These are phyloP conservation scores for Boletus rubroflammeus DNA, from an alignment of 768 basidiomycete genomes.

Conservation along the genomic window DNA sequence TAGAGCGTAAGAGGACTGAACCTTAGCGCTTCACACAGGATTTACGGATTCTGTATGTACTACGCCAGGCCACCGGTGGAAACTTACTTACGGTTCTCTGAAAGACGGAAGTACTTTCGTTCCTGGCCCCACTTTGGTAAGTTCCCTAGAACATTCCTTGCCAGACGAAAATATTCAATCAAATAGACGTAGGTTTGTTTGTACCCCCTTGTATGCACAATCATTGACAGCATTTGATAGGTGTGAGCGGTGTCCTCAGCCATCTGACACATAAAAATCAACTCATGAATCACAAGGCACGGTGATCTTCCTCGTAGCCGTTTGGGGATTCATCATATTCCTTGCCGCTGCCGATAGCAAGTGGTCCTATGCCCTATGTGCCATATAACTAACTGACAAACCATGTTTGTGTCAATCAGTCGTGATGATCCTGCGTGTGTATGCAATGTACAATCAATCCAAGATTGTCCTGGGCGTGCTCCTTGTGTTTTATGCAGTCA, in stretches of 20 bases:
- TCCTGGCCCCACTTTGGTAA: slow-evolving; percentile 14
- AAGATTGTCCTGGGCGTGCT: slow-evolving; percentile 13
- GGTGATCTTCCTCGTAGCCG: neutral
- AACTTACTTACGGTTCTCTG: neutral
- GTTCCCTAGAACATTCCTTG: neutral
- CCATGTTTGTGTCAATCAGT: slow-evolving; percentile 2
- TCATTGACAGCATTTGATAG: slow-evolving; percentile 3
- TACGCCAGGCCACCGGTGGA: fast-evolving
- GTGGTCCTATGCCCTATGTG: neutral
- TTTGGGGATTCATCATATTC: slow-evolving; percentile 6
- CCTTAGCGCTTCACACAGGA: neutral
- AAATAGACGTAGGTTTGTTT: slow-evolving; percentile 16
- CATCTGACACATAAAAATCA: neutral
- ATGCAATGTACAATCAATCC: slow-evolving; percentile 22
- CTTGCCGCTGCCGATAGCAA: slow-evolving; percentile 18
- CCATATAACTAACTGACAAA: neutral
- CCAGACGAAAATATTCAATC: neutral
- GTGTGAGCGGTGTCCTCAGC: slow-evolving; percentile 6
- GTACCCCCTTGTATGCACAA: neutral
- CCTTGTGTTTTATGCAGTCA: slow-evolving; percentile 9
- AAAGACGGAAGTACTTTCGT: slow-evolving; percentile 17
- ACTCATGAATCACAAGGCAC: slow-evolving; percentile 8
- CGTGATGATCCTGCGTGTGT: slow-evolving; percentile 24
- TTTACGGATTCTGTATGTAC: slow-evolving; percentile 8
- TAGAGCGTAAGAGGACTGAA: neutral